These are phyloP conservation scores for Davidsoniella virescens DNA, from an alignment of 2,329 filamentous ascomycete genomes.

Conservation along the genomic window DNA sequence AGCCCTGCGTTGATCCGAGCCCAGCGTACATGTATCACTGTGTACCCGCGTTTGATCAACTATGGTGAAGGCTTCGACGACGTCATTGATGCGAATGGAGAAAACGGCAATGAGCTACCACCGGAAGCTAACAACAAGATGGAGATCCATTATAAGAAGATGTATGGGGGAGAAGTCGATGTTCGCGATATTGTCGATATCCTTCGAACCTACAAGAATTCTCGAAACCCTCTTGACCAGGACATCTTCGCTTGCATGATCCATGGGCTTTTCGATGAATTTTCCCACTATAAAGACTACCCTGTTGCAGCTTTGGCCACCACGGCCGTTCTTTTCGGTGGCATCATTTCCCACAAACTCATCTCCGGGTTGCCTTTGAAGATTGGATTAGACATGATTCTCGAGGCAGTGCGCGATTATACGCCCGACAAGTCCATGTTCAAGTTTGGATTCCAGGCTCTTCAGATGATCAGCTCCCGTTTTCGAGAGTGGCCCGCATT, in stretches of 20 bases:
- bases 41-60: conserved; percentile 89
- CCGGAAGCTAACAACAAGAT: conserved; percentile 71
- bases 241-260: conserved; percentile 98
- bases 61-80: conserved; percentile 88
- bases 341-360: conserved; percentile 85
- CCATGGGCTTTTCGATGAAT: conserved; percentile 92
- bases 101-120: conserved; percentile 65
- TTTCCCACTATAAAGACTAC: conserved; percentile 87
- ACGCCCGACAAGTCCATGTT: conserved; percentile 79
- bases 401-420: conserved; percentile 87
- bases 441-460: conserved; percentile 89
- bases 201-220: conserved; percentile 75
- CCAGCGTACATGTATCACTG: conserved; percentile 76
- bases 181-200: conserved; percentile 74
- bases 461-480: conserved; percentile 72
- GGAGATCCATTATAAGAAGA: conserved; percentile 95
- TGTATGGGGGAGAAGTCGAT: conserved; percentile 85
- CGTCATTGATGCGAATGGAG: conserved; percentile 72
- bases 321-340: conserved; percentile 89
- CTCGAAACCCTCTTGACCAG: conserved; percentile 67
- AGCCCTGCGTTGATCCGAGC: conserved; percentile 58
- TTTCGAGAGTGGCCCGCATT: conserved; percentile 93
- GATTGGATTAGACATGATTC: conserved; percentile 89
- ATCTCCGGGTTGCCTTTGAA: conserved; percentile 82
- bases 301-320: conserved; percentile 91